Evolutionary conservation across 345 rosid species (phyloP), one percentile per base, ranked within the genome.

Genomic region (Bretschneidera sinensis): DNA sequence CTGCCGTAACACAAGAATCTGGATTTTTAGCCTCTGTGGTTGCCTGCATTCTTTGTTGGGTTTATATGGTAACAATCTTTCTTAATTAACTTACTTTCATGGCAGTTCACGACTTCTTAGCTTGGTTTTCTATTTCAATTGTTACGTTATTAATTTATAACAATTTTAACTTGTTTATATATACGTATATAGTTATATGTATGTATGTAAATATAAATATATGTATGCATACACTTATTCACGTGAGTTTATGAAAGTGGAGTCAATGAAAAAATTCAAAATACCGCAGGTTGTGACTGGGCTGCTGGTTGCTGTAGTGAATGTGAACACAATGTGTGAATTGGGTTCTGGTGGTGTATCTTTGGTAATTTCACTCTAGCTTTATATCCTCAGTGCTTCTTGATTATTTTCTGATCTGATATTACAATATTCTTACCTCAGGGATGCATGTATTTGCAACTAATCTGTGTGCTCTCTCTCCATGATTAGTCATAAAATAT

Each of bases 331-430:
- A 17, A 89, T 92, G 98, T 79, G 86, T 53, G 97, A 92, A 74
- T 52, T 92, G 68, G 98, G 98, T 63, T 82, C 98, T 17, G 98
- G 98, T 17, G 92, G 98, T 33, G 94, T 89, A 31, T 89, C 98
- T 19, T 75, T 92, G 74, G 98, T 92, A 83, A 71, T 48, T 56
- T 48, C 52, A 48, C 21, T 48, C 2, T 17, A n/a, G 52, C 21
- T 48, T 48, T 48, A 10, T 17, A 17, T 48, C 13, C 13, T 48
- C 52, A n/a, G 52, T 48, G 20, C 4, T 14, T 48, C 52, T 19
- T 0, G 1, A 0, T 22, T 9, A 10, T 19, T 35, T 4, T 31
- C 45, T 39, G 45, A 39, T 39, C 10, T 5, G 10, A 39, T 39
- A 39, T 39, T 39, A 39, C 45, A 39, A 39, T 39, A 5, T 39